Evolutionary conservation across 768 basidiomycete genomes (phyloP).

Genomic region (Goffeauzyma gilvescens): DNA sequence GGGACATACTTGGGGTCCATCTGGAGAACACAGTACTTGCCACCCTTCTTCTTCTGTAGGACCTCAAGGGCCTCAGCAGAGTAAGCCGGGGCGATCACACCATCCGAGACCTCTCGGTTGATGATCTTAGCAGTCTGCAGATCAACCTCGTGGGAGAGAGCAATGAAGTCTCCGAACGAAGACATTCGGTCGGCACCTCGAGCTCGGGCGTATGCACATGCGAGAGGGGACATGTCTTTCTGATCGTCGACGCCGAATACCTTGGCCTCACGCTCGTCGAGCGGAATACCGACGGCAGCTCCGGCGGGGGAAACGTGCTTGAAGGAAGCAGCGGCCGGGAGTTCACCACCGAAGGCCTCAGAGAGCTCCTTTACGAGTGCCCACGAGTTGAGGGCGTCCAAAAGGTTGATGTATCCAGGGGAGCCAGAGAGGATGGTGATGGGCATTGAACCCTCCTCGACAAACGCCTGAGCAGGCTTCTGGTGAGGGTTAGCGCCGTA

Average conservation of each 20-base stretch:
- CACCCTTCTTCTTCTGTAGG: constrained; percentile 85
- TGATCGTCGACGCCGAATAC: constrained; percentile 94
- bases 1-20: constrained; percentile 75
- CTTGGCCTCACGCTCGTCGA: constrained; percentile 67
- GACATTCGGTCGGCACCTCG: constrained; percentile 98
- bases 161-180: constrained; percentile 97
- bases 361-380: constrained; percentile 87
- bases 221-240: constrained; percentile 67
- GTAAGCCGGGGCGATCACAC: constrained; percentile 91
- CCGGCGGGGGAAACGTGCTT: constrained; percentile 99
- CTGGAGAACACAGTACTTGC: constrained; percentile 95
- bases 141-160: constrained; percentile 79
- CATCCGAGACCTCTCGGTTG: constrained; percentile 96
- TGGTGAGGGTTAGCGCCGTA: constrained; percentile 99
- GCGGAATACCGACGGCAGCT: constrained; percentile 65
- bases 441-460: constrained; percentile 67
- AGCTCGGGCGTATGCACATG: constrained; percentile 85
- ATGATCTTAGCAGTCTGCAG: constrained; percentile 88
- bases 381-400: constrained; percentile 93
- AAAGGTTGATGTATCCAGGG: constrained; percentile 93
- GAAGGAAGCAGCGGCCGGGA: constrained; percentile 96
- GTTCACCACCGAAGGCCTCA: constrained; percentile 46
- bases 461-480: constrained; percentile 92
- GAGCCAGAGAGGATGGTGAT: constrained; percentile 88
- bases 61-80: constrained; percentile 70